A percentile compares a stretch with the other conserved stretches of the same genome.
phyloP scores from a whole-genome alignment of 2,329 filamentous ascomycete genomes.

The Ceratocystis lukuohia region DNA sequence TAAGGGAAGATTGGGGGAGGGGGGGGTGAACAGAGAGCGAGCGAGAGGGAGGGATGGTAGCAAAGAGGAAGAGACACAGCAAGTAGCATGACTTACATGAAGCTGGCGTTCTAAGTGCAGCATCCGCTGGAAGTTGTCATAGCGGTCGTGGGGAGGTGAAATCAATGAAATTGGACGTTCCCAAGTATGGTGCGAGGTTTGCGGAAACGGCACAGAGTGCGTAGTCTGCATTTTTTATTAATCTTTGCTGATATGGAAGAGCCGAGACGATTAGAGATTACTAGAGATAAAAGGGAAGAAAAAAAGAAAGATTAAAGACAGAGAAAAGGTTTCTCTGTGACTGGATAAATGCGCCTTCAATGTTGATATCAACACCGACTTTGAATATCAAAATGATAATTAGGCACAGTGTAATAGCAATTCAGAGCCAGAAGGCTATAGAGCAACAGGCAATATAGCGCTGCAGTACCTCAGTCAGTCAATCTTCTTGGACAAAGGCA shows the following conservation, averaged over 20 bases:
- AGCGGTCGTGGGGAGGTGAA: background rate
- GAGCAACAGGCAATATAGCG: background rate
- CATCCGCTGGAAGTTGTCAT: constrained; percentile 12
- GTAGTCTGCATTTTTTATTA: background rate
- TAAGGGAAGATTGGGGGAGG: background rate
- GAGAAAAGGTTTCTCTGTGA: background rate
- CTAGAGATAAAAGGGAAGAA: background rate
- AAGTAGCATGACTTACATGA: constrained; percentile 5
- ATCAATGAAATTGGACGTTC: background rate
- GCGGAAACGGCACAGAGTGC: background rate
- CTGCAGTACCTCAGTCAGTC: background rate
- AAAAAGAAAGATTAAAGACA: background rate
- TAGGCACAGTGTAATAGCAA: too few species aligned
- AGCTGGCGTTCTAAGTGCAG: constrained; percentile 15
- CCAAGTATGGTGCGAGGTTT: background rate
- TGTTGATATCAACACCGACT: too few species aligned
- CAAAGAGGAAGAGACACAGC: background rate
- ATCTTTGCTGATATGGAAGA: background rate
- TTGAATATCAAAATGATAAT: too few species aligned
- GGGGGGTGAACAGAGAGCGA: background rate
- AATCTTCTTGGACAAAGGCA: background rate
- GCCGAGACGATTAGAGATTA: background rate
- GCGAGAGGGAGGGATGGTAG: background rate
- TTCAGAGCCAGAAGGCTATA: too few species aligned
- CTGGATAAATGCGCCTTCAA: too few species aligned